Conservation (phyloP, 1,284 basidiomycete genomes). For the Cystobasidium slooffiae region DNA sequence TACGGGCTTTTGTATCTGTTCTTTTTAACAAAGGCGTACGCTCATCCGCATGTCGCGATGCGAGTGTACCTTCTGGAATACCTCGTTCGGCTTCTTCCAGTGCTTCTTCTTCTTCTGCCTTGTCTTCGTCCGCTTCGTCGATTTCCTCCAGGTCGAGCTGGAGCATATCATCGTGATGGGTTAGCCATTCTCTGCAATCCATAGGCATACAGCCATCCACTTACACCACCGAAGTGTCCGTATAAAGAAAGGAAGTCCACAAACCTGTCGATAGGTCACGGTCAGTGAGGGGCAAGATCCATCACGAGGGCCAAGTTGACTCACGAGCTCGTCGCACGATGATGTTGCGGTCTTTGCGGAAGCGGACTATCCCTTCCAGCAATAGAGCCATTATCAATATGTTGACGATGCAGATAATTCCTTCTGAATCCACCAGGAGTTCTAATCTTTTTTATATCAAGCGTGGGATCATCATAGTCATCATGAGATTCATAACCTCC, state of each 20-base stretch:
- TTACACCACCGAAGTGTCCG: constrained; percentile 80
- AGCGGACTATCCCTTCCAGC: constrained; percentile 59
- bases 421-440: constrained; percentile 91
- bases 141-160: constrained; percentile 88
- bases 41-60: constrained; percentile 59
- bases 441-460: constrained; percentile 68
- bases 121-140: constrained; percentile 76
- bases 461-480: constrained; percentile 50
- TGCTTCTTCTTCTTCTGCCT: constrained; percentile 62
- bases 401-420: constrained; percentile 67
- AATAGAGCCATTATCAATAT: neutral
- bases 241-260: constrained; percentile 91
- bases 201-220: neutral
- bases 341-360: constrained; percentile 10
- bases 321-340: constrained; percentile 31
- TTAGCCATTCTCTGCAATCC: neutral
- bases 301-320: neutral
- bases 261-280: constrained; percentile 65
- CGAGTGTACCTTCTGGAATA: constrained; percentile 48
- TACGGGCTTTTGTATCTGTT: constrained; percentile 39
- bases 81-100: constrained; percentile 51
- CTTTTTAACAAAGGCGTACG: constrained; percentile 54
- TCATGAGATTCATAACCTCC: constrained; percentile 21
- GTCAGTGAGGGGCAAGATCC: neutral
- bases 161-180: constrained; percentile 8